Conservation (phyloP, 495 filamentous ascomycete species). For the Penicillium crystallinum region DNA sequence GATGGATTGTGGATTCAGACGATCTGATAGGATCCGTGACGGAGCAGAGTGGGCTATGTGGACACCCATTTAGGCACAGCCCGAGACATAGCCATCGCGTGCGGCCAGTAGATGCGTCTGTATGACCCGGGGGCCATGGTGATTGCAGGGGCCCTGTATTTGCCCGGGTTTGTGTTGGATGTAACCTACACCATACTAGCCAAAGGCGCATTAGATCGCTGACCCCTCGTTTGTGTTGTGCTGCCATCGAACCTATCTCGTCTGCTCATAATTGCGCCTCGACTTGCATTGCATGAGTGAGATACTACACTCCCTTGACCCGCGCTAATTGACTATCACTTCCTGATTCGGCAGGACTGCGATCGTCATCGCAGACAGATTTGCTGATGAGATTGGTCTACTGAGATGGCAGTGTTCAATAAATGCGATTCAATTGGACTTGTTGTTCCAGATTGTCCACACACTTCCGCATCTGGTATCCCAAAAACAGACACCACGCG, state of each 20-base stretch:
- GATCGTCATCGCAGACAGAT: not conserved
- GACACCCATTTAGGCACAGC: not conserved
- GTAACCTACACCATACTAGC: not conserved
- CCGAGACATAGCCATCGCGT: not conserved
- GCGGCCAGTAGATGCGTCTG: not conserved
- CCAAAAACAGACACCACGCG: constrained; percentile 21
- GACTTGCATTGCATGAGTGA: constrained; percentile 5
- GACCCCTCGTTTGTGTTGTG: not conserved
- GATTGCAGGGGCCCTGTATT: not conserved
- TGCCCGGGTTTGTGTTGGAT: not conserved
- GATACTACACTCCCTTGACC: not conserved
- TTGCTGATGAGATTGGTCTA: not conserved
- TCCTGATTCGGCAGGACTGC: not conserved
- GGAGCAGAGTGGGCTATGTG: not conserved
- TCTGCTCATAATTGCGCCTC: not conserved
- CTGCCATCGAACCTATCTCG: not conserved
- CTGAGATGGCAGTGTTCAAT: not conserved
- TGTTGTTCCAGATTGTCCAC: not conserved
- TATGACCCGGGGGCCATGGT: not conserved
- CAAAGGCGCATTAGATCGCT: not conserved
- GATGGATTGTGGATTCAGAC: not conserved
- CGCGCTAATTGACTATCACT: not conserved
- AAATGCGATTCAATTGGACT: not conserved
- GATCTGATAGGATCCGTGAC: not conserved
- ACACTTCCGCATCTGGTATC: constrained; percentile 6